A percentile compares a stretch with the other conserved stretches of the same genome.
These are phyloP conservation scores for Lipomyces yamadae DNA, from an alignment of 805 yeast genomes.

Conservation along the genomic window DNA sequence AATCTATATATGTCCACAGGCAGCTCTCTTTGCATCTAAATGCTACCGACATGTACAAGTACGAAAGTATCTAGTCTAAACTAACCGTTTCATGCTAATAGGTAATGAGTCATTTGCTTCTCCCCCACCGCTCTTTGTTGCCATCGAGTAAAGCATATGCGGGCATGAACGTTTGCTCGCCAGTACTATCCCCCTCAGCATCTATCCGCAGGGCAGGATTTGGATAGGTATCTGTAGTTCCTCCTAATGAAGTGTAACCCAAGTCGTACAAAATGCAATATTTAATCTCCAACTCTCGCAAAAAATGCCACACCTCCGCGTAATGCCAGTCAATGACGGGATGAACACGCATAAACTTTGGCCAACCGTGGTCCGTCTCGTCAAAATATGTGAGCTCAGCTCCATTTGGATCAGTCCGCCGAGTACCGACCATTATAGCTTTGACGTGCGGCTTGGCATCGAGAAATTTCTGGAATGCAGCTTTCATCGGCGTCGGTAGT, in stretches of 20 bases:
- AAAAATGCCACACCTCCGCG: conserved; percentile 82
- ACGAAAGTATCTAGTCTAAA: not conserved
- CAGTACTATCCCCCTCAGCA: conserved; percentile 40
- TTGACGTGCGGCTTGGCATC: conserved; percentile 57
- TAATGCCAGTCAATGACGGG: conserved; percentile 91
- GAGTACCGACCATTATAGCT: conserved; percentile 84
- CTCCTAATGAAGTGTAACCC: conserved; percentile 93
- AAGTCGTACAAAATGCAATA: conserved; percentile 78
- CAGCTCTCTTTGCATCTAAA: not conserved
- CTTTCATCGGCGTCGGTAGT: conserved; percentile 55
- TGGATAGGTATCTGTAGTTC: conserved; percentile 66
- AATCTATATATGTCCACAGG: not conserved
- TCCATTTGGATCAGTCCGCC: conserved; percentile 88
- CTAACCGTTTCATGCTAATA: not conserved
- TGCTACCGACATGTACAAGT: not conserved
- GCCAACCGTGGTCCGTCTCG: conserved; percentile 90
- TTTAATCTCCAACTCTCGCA: conserved; percentile 59
- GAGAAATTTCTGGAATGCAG: conserved; percentile 72
- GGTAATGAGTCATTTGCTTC: conserved; percentile 29
- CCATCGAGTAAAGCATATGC: conserved; percentile 54
- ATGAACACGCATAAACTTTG: conserved; percentile 77
- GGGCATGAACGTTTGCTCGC: conserved; percentile 54
- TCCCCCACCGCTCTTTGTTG: conserved; percentile 60
- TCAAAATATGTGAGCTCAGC: conserved; percentile 62
- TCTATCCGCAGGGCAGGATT: conserved; percentile 62